Evolutionary conservation across 2,329 filamentous ascomycete species (phyloP), one percentile per base, ranked within the genome.

Genomic region (Paecilomyces niveus): DNA sequence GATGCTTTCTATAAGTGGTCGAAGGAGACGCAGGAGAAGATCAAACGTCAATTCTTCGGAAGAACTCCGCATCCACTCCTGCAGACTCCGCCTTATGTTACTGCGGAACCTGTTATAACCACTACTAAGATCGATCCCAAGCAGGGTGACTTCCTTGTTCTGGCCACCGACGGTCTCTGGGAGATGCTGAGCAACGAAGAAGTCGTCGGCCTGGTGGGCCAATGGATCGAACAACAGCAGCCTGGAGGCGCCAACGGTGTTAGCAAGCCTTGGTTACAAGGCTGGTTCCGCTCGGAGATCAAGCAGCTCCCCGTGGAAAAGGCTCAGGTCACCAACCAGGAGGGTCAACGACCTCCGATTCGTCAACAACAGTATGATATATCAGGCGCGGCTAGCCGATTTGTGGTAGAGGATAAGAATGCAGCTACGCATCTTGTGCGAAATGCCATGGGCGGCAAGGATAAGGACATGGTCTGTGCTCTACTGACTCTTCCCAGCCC

Each of bases 131-230:
- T 99, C 56, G 83, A 93, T 66, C 94, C 94, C 1, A 85, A 90
- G 57, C 90, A 90, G 62, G 92, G 93, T 53, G 94, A 99, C 71
- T 99, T 99, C 68, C 81, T 99, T 11, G 93, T 99, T 61, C 87
- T 99, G 81, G 94, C 94, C 22, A 97, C 94, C 0, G 94, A 99
- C 71, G 94, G 94, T 3, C 82, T 99, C 0, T 99, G 94, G 94
- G 94, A 99, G 76, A 97, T 97, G 94, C 82, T 99, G 61, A 97
- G 91, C 54, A 99, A 97, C 68, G 94, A 99, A 71, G 94, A 99
- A 78, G 94, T 97, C 1, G 89, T 99, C 55, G 94, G 94, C 0
- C 84, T 99, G 2, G 94, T 99, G 3, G 95, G 93, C 15, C 91
- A 96, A 74, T 99, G 94, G 94, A 85, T 99, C 54, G 94, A 99